phyloP scores from a whole-genome alignment of 345 rosid genomes.

The Anacardium occidentale region DNA sequence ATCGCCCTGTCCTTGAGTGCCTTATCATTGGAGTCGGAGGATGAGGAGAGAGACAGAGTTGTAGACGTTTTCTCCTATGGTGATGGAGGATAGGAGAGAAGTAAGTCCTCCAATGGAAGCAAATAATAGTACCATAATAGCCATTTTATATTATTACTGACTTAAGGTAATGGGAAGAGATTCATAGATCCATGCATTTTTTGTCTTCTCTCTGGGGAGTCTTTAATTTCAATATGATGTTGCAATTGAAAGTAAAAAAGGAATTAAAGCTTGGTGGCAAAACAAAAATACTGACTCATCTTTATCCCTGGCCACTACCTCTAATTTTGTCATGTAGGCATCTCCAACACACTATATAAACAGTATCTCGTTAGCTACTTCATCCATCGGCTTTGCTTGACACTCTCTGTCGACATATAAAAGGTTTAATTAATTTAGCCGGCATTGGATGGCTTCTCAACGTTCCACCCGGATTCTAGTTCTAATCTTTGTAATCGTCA shows the following conservation, averaged over 20 bases:
- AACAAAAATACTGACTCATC: constrained; percentile 28
- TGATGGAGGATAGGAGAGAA: background rate
- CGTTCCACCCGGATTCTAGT: background rate
- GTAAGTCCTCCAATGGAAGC: background rate
- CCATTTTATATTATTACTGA: constrained; percentile 11
- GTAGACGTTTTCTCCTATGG: background rate
- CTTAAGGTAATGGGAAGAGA: constrained; percentile 12
- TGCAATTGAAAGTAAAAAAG: constrained; percentile 8
- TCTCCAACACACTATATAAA: constrained; percentile 21
- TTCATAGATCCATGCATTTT: background rate
- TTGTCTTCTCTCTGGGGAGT: background rate
- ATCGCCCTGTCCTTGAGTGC: background rate
- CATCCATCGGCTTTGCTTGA: background rate
- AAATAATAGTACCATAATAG: too few relatives aligned
- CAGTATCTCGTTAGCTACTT: background rate
- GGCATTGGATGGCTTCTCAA: constrained; percentile 20
- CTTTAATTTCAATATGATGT: constrained; percentile 1
- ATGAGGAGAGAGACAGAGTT: background rate
- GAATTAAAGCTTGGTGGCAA: background rate
- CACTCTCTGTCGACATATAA: constrained; percentile 6
- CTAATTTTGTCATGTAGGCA: background rate
- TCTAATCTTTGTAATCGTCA: constrained; percentile 8
- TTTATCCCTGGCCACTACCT: constrained; percentile 6
- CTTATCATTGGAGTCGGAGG: background rate
- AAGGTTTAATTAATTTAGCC: background rate